These are phyloP conservation scores for Pochonia chlamydosporia DNA, from an alignment of 2,329 filamentous ascomycete genomes.

Conservation along the genomic window DNA sequence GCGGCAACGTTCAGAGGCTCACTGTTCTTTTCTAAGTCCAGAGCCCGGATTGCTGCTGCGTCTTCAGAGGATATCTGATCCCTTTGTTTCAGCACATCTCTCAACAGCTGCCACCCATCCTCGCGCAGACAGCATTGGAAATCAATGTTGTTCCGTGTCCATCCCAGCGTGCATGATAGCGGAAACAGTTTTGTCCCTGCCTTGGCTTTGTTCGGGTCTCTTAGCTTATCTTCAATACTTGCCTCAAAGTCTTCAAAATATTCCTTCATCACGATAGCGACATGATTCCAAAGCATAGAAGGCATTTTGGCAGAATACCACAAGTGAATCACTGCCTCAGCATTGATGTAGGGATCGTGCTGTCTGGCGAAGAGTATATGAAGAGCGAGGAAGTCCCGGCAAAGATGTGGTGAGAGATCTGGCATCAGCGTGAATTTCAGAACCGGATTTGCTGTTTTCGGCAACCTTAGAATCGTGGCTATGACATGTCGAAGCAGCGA, in stretches of 20 bases:
- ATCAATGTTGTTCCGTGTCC: not conserved
- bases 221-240: not conserved
- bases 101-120: not conserved
- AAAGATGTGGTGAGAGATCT: slow-evolving; percentile 5
- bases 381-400: not conserved
- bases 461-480: slow-evolving; percentile 16
- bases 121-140: not conserved
- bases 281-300: not conserved
- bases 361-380: slow-evolving; percentile 4
- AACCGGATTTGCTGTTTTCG: slow-evolving; percentile 10
- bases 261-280: not conserved
- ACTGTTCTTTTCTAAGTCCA: not conserved
- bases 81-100: not conserved
- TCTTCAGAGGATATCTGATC: not conserved
- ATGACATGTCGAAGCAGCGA: slow-evolving; percentile 18
- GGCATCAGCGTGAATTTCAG: slow-evolving; percentile 12
- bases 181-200: not conserved
- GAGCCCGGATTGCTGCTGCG: not conserved
- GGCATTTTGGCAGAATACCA: slow-evolving; percentile 20
- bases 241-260: not conserved
- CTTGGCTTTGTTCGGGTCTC: not conserved
- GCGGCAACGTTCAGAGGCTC: slow-evolving; percentile 3
- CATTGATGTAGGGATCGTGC: slow-evolving; percentile 11
- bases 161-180: not conserved
- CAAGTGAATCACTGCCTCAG: slow-evolving; percentile 18